Evolutionary conservation across 78 protist species (phyloP), one percentile per base, ranked within the genome.

Genomic region (Dictyostelium capitatum): DNA sequence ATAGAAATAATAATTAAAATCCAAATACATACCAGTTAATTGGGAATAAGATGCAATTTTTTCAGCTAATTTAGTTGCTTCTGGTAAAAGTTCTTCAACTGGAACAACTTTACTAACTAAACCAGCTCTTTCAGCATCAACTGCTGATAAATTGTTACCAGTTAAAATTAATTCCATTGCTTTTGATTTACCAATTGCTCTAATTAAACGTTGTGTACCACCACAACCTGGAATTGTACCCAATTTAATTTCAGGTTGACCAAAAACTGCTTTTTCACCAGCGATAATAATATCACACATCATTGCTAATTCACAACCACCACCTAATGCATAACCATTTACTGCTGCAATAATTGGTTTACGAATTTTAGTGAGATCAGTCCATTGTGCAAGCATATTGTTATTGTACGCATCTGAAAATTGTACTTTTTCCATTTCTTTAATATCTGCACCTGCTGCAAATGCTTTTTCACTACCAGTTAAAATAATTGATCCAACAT

Each of bases 391-490:
- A 79, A 98, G 94, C 84, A 98, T 64, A 79, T 97, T 81, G 50
- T 9, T 56, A 28, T 57, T 46, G 91, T 81, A 89, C 12, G 89
- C 89, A 25, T 97, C 99, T 46, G 72, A 10, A 85, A 80, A 97
- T 53, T 64, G 20, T 72, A 32, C 28, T 30, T 70, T 32, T 30
- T 48, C 70, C 99, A 98, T 98, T 74, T 97, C 98, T 87, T 97
- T 97, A 95, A 98, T 98, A 87, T 98, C 99, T 2, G 99, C 99
- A 28, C 99, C 99, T 0, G 99, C 99, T 83, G 99, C 99, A 32
- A 98, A 98, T 15, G 99, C 97, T 80, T 96, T 97, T 65, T 97
- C 98, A 62, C 85, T 77, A 37, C 99, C 99, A 0, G 99, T 98
- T 30, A 98, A 46, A 25, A 98, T 96, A 23, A 97, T 83, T 46